Conservation (phyloP, 2,329 filamentous ascomycete species). For the Aspergillus quadricinctus region DNA sequence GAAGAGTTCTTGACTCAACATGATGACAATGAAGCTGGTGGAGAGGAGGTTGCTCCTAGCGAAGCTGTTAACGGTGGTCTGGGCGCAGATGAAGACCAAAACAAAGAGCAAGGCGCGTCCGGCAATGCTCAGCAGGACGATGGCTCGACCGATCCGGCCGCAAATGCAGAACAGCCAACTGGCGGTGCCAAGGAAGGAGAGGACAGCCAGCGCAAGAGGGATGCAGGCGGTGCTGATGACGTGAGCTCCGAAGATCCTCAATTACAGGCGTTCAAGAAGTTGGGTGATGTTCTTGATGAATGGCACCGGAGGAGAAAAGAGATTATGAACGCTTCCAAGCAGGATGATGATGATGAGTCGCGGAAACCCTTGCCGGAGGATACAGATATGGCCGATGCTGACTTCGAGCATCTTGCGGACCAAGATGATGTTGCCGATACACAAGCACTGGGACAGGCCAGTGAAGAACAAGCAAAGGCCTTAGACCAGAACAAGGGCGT, state of each 20-base stretch:
- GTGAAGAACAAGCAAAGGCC: conserved; percentile 78
- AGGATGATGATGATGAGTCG: conserved; percentile 44
- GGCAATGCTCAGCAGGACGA: conserved; percentile 41
- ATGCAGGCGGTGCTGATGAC: conserved; percentile 35
- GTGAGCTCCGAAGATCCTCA: conserved; percentile 37
- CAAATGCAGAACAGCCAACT: conserved; percentile 44
- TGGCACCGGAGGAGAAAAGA: conserved; percentile 88
- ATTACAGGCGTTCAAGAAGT: conserved; percentile 80
- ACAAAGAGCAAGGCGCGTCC: conserved; percentile 44
- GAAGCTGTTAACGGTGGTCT: conserved; percentile 39
- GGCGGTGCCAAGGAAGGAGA: conserved; percentile 40
- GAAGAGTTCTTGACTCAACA: conserved; percentile 44
- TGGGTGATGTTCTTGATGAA: conserved; percentile 85
- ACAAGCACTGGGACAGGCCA: conserved; percentile 85
- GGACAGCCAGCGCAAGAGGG: conserved; percentile 33
- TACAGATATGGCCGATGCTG: conserved; percentile 70
- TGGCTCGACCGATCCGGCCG: conserved; percentile 43
- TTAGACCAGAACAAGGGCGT: conserved; percentile 87
- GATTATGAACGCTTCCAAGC: conserved; percentile 61
- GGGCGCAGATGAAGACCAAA: conserved; percentile 38
- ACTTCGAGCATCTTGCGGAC: conserved; percentile 89
- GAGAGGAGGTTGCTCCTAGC: conserved; percentile 49
- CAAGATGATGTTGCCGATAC: conserved; percentile 78
- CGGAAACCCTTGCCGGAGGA: conserved; percentile 53
- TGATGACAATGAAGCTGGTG: conserved; percentile 49